Percentiles rank a stretch among this genome's conserved stretches.
Conservation (phyloP, 768 basidiomycete genomes). For the Lactarius evosmus region DNA sequence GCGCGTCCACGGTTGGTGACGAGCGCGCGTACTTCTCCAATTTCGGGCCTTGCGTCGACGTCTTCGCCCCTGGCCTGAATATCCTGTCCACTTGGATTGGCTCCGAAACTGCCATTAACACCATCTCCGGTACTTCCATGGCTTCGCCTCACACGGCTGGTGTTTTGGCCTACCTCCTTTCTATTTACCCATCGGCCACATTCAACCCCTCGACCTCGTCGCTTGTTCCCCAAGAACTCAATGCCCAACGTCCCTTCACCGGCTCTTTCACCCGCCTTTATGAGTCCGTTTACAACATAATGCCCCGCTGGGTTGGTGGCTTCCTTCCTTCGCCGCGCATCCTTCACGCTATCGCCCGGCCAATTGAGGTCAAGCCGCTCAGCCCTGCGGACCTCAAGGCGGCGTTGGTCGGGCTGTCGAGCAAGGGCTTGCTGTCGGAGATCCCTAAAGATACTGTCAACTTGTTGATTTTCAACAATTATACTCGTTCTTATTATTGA, state of each 20-base stretch:
- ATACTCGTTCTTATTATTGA: slow-evolving; percentile 11
- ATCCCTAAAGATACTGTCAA: slow-evolving; percentile 57
- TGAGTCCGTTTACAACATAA: slow-evolving; percentile 46
- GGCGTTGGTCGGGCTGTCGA: slow-evolving; percentile 62
- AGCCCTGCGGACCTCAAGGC: slow-evolving; percentile 74
- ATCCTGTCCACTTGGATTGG: slow-evolving; percentile 84
- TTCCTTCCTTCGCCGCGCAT: slow-evolving; percentile 53
- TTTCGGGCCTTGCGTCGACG: slow-evolving; percentile 83
- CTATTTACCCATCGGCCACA: slow-evolving; percentile 65
- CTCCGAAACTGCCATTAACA: slow-evolving; percentile 52
- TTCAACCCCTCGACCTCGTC: slow-evolving; percentile 50
- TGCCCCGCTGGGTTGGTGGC: slow-evolving; percentile 53
- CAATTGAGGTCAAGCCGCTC: slow-evolving; percentile 43
- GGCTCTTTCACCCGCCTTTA: slow-evolving; percentile 48
- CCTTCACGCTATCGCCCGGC: slow-evolving; percentile 38
- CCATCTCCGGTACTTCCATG: slow-evolving; percentile 89
- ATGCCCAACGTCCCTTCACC: slow-evolving; percentile 36
- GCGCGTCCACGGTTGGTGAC: slow-evolving; percentile 79
- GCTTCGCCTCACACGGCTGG: slow-evolving; percentile 89
- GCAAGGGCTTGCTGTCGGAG: slow-evolving; percentile 45
- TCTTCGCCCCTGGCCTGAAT: slow-evolving; percentile 88
- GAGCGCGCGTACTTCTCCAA: slow-evolving; percentile 93
- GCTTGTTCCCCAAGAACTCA: slow-evolving; percentile 37
- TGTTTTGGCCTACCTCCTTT: slow-evolving; percentile 83
- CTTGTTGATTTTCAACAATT: slow-evolving; percentile 53